Evolutionary conservation across 495 filamentous ascomycete species (phyloP).

Genomic region (Trichoderma orchidacearum): DNA sequence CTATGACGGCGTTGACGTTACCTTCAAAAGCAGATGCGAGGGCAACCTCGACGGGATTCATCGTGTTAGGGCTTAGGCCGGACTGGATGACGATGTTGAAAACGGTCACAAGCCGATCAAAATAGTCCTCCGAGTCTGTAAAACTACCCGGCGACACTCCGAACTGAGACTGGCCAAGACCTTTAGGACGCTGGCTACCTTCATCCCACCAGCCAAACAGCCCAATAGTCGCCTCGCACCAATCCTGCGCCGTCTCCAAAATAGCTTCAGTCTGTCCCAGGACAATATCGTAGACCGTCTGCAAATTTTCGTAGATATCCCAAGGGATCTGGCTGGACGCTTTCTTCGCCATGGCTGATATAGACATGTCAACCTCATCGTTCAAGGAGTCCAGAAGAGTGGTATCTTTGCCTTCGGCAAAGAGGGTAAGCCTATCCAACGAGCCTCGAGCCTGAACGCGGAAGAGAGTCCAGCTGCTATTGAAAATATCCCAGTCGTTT

Average conservation of each 20-base stretch:
- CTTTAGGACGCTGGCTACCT: slow-evolving; percentile 39
- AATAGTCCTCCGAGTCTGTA: slow-evolving; percentile 21
- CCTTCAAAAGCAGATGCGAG: slow-evolving; percentile 68
- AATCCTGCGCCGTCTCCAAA: slow-evolving; percentile 57
- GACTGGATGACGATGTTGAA: slow-evolving; percentile 31
- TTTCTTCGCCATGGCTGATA: slow-evolving; percentile 48
- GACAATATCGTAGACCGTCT: slow-evolving; percentile 59
- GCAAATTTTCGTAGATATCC: slow-evolving; percentile 70
- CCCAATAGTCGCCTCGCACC: slow-evolving; percentile 73
- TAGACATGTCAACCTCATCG: slow-evolving; percentile 21
- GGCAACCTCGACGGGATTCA: slow-evolving; percentile 59
- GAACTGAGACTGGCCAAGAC: slow-evolving; percentile 10
- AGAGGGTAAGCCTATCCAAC: slow-evolving; percentile 50
- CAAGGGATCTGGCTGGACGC: slow-evolving; percentile 76
- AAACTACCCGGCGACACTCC: background rate
- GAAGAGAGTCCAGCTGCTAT: slow-evolving; percentile 65
- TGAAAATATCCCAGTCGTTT: slow-evolving; percentile 63
- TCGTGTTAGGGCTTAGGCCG: slow-evolving; percentile 56
- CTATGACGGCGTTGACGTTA: slow-evolving; percentile 57
- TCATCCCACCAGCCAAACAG: slow-evolving; percentile 85
- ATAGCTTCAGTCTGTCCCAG: slow-evolving; percentile 59
- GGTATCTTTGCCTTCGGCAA: slow-evolving; percentile 57
- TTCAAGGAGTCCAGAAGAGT: slow-evolving; percentile 20
- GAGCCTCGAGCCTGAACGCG: slow-evolving; percentile 54
- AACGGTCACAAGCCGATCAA: slow-evolving; percentile 32